Conservation (phyloP, 495 filamentous ascomycete species). For the Massariosphaeria phaeospora region DNA sequence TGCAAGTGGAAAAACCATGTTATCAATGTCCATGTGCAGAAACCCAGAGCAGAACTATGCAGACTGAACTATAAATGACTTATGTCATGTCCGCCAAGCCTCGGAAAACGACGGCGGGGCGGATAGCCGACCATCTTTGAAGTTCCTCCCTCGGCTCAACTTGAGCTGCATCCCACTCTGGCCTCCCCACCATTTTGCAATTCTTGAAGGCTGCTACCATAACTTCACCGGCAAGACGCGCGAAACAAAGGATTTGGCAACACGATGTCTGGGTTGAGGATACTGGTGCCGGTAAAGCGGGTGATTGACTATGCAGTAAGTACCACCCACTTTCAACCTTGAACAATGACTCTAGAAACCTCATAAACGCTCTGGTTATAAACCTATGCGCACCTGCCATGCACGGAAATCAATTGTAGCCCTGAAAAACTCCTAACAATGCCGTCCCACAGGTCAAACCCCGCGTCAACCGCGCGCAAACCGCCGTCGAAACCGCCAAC, state of each 20-base stretch:
- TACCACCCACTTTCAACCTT: slow-evolving; percentile 13
- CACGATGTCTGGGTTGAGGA: slow-evolving; percentile 76
- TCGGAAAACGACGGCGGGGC: slow-evolving; percentile 13
- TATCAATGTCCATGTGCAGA: too few relatives aligned
- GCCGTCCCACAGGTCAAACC: slow-evolving; percentile 72
- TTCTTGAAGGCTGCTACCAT: background rate
- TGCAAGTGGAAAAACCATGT: too few relatives aligned
- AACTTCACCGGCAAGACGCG: background rate
- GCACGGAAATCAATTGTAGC: slow-evolving; percentile 1
- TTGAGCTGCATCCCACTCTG: slow-evolving; percentile 10
- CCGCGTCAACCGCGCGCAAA: slow-evolving; percentile 92
- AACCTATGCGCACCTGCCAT: background rate
- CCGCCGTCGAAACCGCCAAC: slow-evolving; percentile 81
- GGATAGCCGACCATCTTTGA: too few relatives aligned
- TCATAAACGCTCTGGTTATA: background rate
- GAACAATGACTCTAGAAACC: background rate
- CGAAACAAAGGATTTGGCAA: background rate
- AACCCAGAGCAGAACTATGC: too few relatives aligned
- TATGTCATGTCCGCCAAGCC: background rate
- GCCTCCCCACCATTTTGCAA: background rate
- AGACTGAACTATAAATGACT: background rate
- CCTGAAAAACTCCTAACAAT: slow-evolving; percentile 9
- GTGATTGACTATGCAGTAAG: slow-evolving; percentile 98
- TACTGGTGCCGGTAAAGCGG: slow-evolving; percentile 93
- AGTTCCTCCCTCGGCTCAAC: slow-evolving; percentile 5